Conservation (phyloP, 768 basidiomycete species). For the Tulasnella sp. region DNA sequence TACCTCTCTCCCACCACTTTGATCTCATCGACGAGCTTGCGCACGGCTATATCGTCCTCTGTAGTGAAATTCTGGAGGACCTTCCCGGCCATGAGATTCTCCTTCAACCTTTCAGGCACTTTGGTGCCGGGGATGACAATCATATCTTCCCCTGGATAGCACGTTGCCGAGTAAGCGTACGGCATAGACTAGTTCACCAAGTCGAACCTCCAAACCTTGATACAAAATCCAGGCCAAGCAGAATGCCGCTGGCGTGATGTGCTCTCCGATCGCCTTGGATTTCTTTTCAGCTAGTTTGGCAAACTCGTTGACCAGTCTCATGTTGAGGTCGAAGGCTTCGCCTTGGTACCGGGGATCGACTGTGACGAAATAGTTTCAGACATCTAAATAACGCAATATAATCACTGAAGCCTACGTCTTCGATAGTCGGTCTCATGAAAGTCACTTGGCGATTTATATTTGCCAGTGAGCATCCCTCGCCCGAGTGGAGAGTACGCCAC, state of each 20-base stretch:
- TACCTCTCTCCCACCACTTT: neutral
- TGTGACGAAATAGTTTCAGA: neutral
- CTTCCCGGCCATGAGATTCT: neutral
- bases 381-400: neutral
- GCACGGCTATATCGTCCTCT: neutral
- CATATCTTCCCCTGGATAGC: neutral
- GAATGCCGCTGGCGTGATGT: neutral
- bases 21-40: neutral
- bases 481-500: slow-evolving; percentile 34
- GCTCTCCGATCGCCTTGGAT: neutral
- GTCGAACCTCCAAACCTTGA: neutral
- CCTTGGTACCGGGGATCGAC: neutral
- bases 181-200: too few relatives aligned
- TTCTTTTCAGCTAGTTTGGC: neutral
- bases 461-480: slow-evolving; percentile 26
- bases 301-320: neutral
- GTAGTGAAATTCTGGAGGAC: neutral
- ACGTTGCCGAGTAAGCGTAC: too few relatives aligned
- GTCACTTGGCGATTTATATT: slow-evolving; percentile 2
- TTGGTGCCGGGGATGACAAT: neutral
- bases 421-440: slow-evolving; percentile 7
- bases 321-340: slow-evolving; percentile 4
- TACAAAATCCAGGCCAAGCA: slow-evolving; percentile 2
- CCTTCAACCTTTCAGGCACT: neutral
- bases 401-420: neutral